Base-by-base conservation (phyloP, 2,329 filamentous ascomycete species). In the Ophiostoma australiae region DNA sequence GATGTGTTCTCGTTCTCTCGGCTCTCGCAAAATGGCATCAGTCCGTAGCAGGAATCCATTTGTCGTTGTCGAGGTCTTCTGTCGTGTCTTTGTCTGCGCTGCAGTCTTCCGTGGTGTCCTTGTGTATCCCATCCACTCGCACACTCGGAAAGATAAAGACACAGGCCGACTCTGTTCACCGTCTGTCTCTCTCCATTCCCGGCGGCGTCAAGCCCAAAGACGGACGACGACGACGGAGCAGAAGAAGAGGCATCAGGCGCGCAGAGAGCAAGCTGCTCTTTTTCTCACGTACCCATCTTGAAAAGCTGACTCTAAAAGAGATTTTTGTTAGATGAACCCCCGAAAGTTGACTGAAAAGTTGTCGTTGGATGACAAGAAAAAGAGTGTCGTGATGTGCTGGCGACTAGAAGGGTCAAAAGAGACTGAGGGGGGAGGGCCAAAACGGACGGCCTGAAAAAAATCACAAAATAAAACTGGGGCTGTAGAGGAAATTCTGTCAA, bases 281-380 rank as follows among this genome's bases (percentile, higher is more conserved):
- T 35, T 41, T 78, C 76, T 80, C 84, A 85, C 86, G 83, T 88
- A 88, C 86, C 86, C 86, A 88, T 88, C 82, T 82, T 86, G 84
- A 81, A 83, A 83, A 81, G 84, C 77, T 79, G 79, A 79, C 79
- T 80, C 69, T 71, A 41, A 65, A 66, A 70, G 44, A 71, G 70
- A 69, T 70, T 67, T 69, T 69, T 37, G 66, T 70, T 48, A 58
- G 58, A 70, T 70, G 68, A 70, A 41, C 72, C 73, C 73, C 70
- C 71, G 65, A 75, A 73, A 72, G 75, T 77, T 72, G 77, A 73
- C 74, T 70, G 33, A 41, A 39, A 66, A 65, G 31, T 35, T 65
- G 61, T n/a, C 35, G 63, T 66, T 66, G 63, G 35, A 41, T 66
- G 35, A 66, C 63, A 66, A 66, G 33, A 39, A 35, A 63, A 20